A percentile compares a stretch with the other conserved stretches of the same genome.
phyloP scores from a whole-genome alignment of 2,329 filamentous ascomycete genomes.

The Diatrype stigma region DNA sequence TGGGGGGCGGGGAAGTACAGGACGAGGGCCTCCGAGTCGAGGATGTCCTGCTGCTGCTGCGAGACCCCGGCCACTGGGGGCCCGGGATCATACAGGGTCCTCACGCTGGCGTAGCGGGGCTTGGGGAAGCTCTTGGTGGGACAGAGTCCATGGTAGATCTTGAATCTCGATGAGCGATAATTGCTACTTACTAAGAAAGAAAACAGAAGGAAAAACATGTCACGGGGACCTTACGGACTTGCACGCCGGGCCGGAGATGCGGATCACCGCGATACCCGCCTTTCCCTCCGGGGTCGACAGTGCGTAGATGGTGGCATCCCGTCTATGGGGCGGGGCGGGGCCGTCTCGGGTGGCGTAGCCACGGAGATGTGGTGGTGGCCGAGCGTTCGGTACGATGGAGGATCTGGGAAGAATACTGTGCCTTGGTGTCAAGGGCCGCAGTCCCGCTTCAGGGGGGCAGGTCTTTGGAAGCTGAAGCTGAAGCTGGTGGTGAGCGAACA shows the following conservation, averaged over 20 bases:
- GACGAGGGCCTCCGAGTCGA: constrained; percentile 75
- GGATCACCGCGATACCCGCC: constrained; percentile 86
- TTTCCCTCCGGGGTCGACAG: constrained; percentile 81
- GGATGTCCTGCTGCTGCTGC: constrained; percentile 42
- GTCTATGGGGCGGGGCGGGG: constrained; percentile 4
- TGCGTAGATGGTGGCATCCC: constrained; percentile 77
- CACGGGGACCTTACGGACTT: constrained; percentile 26
- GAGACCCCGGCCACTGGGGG: constrained; percentile 16
- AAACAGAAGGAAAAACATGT: background rate
- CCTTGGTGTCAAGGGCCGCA: background rate
- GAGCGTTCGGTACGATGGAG: background rate
- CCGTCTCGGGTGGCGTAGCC: constrained; percentile 3
- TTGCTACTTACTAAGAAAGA: too few species aligned
- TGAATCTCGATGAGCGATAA: background rate
- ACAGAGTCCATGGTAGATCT: constrained; percentile 51
- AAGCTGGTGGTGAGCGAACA: constrained; percentile 14
- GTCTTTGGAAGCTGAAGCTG: constrained; percentile 9
- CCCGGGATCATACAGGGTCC: constrained; percentile 66
- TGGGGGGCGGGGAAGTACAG: constrained; percentile 77
- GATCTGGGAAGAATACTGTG: background rate
- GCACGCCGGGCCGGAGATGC: constrained; percentile 78
- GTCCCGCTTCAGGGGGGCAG: background rate
- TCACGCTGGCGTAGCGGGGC: constrained; percentile 62
- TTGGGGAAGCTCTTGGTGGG: constrained; percentile 40
- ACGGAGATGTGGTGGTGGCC: background rate